Evolutionary conservation across 805 yeast genomes (phyloP), one percentile per base, ranked within the genome.

Genomic region (Teunomyces atbi): DNA sequence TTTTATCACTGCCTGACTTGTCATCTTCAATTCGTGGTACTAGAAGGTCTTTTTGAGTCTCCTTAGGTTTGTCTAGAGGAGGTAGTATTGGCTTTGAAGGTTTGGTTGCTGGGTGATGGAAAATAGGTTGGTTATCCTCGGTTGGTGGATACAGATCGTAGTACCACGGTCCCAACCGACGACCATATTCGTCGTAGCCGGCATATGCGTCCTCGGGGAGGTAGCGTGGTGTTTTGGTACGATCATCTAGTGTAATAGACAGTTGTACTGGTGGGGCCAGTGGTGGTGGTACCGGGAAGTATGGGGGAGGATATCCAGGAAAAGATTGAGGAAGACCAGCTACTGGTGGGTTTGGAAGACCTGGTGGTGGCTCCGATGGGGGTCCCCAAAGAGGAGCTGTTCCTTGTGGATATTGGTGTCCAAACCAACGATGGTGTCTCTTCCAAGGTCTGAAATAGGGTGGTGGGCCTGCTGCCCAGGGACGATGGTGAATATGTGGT

Each of bases 341-440:
- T 15, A 11, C 6, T 16, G 20, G 21, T 16, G 33, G 8, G n/a
- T 30, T 30, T 13, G 33, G 18, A 30, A 30, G 33, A 6, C 28
- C 27, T 20, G 39, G 26, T 4, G 39, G 39, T n/a, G 39, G 39
- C 11, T 26, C 39, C 3, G 39, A 13, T 12, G 39, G 39, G 5
- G 39, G 39, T 12, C 28, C 39, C 39, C 39, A 36, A 11, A 21
- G 28, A 11, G 27, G 39, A n/a, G 18, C 19, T 3, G 28, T 26
- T 12, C 18, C 28, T 5, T 23, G 28, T 2, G 39, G 39, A 13
- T 20, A 21, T 5, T 15, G 16, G 18, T 36, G 23, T 11, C 39
- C 39, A 13, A 36, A 36, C 39, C 39, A 36, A 26, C 28, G 39
- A 19, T 36, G 39, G 26, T n/a, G 39, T 36, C 39, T 36, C 13